These are phyloP conservation scores for Lachancea waltii DNA, from an alignment of 805 yeast species.

Conservation along the genomic window DNA sequence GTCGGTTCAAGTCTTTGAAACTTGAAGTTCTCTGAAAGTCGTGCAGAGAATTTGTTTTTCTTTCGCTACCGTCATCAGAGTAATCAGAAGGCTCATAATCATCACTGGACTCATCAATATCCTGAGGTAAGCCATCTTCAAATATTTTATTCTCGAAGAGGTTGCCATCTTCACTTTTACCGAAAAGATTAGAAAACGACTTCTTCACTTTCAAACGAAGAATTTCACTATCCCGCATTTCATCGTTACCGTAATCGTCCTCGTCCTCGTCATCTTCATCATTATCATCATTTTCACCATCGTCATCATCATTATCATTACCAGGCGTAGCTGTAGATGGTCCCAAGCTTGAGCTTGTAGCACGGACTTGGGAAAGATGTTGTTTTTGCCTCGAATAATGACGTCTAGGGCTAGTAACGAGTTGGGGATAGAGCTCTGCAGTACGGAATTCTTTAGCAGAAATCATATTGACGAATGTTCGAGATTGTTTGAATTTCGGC, in stretches of 20 bases:
- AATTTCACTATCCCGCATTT: background rate
- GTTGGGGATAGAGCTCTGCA: slow-evolving; percentile 22
- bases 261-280: slow-evolving; percentile 14
- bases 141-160: slow-evolving; percentile 14
- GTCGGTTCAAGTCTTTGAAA: slow-evolving; percentile 5
- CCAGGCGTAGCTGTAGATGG: too few species aligned
- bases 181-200: slow-evolving; percentile 12
- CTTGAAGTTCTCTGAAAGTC: slow-evolving; percentile 23
- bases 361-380: too few species aligned
- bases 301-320: too few species aligned
- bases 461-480: slow-evolving; percentile 45
- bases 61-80: background rate
- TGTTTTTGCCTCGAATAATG: slow-evolving; percentile 9
- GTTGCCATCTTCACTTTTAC: slow-evolving; percentile 9
- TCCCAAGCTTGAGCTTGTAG: too few species aligned
- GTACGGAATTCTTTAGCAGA: slow-evolving; percentile 37
- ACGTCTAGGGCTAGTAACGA: slow-evolving; percentile 28
- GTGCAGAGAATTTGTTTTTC: slow-evolving; percentile 15
- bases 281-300: slow-evolving; percentile 9
- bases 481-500: slow-evolving; percentile 55
- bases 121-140: slow-evolving; percentile 13
- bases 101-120: slow-evolving; percentile 7
- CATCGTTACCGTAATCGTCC: slow-evolving; percentile 13
- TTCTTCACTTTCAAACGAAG: slow-evolving; percentile 1
- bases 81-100: slow-evolving; percentile 1